Percentiles rank a stretch among this genome's conserved stretches.
Conservation (phyloP, 1,139 yeast species). For the Williopsis jadinii region DNA sequence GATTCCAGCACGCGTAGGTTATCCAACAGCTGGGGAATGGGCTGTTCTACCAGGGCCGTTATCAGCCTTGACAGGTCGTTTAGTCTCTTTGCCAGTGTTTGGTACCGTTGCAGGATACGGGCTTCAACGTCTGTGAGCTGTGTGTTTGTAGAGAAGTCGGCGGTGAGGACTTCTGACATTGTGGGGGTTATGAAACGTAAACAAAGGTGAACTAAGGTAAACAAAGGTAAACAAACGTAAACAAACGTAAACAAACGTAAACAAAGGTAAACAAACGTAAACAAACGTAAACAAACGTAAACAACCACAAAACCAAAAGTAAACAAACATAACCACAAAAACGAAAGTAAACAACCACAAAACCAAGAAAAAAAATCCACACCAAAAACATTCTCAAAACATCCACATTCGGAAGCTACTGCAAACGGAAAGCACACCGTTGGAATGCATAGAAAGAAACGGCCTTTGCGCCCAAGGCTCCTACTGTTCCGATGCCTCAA, state of each 20-base stretch:
- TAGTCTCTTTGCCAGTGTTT: slow-evolving; percentile 37
- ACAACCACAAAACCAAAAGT: too few relatives aligned
- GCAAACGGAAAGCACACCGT: not conserved
- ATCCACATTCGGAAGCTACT: not conserved
- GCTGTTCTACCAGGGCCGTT: slow-evolving; percentile 12
- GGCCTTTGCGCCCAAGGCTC: too few relatives aligned
- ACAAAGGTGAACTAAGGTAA: too few relatives aligned
- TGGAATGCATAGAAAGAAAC: too few relatives aligned
- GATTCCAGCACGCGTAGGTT: slow-evolving; percentile 53
- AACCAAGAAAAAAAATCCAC: too few relatives aligned
- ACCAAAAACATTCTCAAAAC: not conserved
- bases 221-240: not conserved
- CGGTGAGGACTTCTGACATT: slow-evolving; percentile 14
- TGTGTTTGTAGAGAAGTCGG: slow-evolving; percentile 28
- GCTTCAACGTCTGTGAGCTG: slow-evolving; percentile 34
- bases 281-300: too few relatives aligned
- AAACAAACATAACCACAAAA: too few relatives aligned
- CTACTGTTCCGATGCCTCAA: too few relatives aligned
- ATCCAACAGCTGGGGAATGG: slow-evolving; percentile 31
- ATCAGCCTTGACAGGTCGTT: slow-evolving; percentile 18
- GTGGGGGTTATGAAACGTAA: not conserved
- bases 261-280: not conserved
- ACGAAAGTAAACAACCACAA: too few relatives aligned
- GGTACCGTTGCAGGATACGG: slow-evolving; percentile 41
- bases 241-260: not conserved